Evolutionary conservation across 148 eudicot species (phyloP), one percentile per base, ranked within the genome.

Genomic region (Mesembryanthemum crystallinum): DNA sequence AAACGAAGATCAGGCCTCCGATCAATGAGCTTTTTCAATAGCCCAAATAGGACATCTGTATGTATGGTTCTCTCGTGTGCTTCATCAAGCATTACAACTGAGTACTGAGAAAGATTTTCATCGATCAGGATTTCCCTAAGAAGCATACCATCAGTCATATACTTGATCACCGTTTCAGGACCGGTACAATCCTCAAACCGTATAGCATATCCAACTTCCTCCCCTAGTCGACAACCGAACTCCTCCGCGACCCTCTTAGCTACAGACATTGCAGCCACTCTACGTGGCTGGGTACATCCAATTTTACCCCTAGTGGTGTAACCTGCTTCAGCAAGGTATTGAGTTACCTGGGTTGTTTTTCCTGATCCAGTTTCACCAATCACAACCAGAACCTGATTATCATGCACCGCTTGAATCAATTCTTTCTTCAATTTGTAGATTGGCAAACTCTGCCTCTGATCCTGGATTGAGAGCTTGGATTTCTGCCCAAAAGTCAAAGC

Each of bases 81-180:
- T 87, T 95, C 99, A 84, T 95, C 99, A 67, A 95, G 97, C 96
- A 95, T 92, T 33, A 95, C 73, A 42, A 95, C 93, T 12, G 98
- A 90, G 73, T 92, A 95, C 66, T 90, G 94, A 15, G 91, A 81
- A 12, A 95, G 84, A 79, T 89, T 81, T 61, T 89, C 96, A 64
- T 92, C 99, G 47, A 85, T 83, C 81, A 92, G 81, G 75, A 89
- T 88, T 79, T 92, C 97, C 69, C 92, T 87, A 73, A 92, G 85
- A 77, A 95, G 92, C 96, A 95, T 92, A 80, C 99, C 99, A 83
- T 95, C 97, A 57, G 99, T 95, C 97, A 95, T 95, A 57, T 92
- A 95, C 78, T 90, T 95, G 17, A 95, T 95, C 9, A 91, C 97
- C 0, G 99, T 95, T 7, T 95, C 99, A 0, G 98, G 96, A 6